Percentiles rank a stretch among this genome's conserved stretches.
Evolutionary conservation across 352 stramenopile species (phyloP).

Genomic region (Phytophthora cajani): DNA sequence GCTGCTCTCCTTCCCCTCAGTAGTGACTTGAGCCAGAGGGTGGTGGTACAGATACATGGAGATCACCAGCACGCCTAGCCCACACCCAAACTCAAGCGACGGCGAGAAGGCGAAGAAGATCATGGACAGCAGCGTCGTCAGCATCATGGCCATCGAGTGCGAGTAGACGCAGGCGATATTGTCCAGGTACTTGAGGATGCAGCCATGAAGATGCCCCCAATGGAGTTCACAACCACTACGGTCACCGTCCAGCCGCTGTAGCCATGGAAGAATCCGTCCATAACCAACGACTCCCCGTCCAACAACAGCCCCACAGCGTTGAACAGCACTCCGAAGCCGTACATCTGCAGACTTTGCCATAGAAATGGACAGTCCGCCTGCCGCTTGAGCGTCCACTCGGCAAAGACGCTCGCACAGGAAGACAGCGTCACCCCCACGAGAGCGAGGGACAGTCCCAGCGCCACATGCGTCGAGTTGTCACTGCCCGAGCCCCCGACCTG

Average conservation of each 20-base stretch:
- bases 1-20: background rate
- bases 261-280: conserved; percentile 69
- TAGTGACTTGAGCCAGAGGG: conserved; percentile 33
- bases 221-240: conserved; percentile 79
- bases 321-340: conserved; percentile 79
- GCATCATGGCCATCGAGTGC: conserved; percentile 88
- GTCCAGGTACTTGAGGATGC: conserved; percentile 89
- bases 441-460: conserved; percentile 62
- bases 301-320: conserved; percentile 62
- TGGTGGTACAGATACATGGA: conserved; percentile 92
- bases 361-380: conserved; percentile 73
- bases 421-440: conserved; percentile 77
- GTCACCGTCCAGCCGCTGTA: conserved; percentile 82
- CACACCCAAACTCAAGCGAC: conserved; percentile 84
- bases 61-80: conserved; percentile 74
- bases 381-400: conserved; percentile 86
- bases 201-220: conserved; percentile 78
- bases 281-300: conserved; percentile 33
- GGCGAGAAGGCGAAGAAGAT: conserved; percentile 86
- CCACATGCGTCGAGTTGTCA: conserved; percentile 24
- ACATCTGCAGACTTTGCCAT: conserved; percentile 84
- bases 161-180: conserved; percentile 89
- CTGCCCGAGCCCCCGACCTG: background rate
- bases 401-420: conserved; percentile 85
- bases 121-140: conserved; percentile 88